Conservation (phyloP, 192 early-diverging fungal genomes). For the Coemansia sp. region DNA sequence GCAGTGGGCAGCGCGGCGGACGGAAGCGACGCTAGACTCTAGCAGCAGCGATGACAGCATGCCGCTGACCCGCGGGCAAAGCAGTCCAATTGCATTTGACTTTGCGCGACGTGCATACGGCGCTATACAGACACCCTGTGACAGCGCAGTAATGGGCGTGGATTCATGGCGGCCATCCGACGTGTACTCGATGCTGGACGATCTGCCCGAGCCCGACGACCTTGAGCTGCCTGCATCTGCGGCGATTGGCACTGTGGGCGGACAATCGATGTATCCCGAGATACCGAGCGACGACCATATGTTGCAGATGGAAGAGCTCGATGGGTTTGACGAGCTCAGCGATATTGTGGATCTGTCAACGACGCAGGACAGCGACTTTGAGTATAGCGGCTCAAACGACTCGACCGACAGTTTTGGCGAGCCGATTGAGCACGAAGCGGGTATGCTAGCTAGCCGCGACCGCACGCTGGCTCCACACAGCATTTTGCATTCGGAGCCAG, state of each 20-base stretch:
- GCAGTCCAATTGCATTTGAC: slow-evolving; percentile 1
- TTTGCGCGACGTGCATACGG: neutral
- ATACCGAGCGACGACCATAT: slow-evolving; percentile 7
- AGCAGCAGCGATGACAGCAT: neutral
- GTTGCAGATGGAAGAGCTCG: slow-evolving; percentile 50
- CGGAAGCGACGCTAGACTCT: neutral
- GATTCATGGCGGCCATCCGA: slow-evolving; percentile 3
- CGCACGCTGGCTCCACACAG: slow-evolving; percentile 13
- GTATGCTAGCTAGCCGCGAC: slow-evolving; percentile 20
- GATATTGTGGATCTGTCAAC: slow-evolving; percentile 32
- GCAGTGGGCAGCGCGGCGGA: neutral
- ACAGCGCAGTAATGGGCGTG: neutral
- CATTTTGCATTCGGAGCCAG: slow-evolving; percentile 5
- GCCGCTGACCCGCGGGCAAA: neutral
- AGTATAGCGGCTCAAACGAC: slow-evolving; percentile 37
- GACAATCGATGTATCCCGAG: neutral
- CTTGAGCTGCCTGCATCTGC: slow-evolving; percentile 40
- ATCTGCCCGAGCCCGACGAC: slow-evolving; percentile 38
- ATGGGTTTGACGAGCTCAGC: slow-evolving; percentile 37
- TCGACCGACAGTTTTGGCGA: slow-evolving; percentile 53
- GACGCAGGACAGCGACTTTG: slow-evolving; percentile 30
- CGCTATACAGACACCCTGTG: neutral
- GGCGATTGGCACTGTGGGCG: neutral
- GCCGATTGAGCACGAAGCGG: slow-evolving; percentile 42
- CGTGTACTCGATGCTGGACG: slow-evolving; percentile 24